Evolutionary conservation across 2,329 filamentous ascomycete genomes (phyloP).

Genomic region (Dothidotthia symphoricarpi): DNA sequence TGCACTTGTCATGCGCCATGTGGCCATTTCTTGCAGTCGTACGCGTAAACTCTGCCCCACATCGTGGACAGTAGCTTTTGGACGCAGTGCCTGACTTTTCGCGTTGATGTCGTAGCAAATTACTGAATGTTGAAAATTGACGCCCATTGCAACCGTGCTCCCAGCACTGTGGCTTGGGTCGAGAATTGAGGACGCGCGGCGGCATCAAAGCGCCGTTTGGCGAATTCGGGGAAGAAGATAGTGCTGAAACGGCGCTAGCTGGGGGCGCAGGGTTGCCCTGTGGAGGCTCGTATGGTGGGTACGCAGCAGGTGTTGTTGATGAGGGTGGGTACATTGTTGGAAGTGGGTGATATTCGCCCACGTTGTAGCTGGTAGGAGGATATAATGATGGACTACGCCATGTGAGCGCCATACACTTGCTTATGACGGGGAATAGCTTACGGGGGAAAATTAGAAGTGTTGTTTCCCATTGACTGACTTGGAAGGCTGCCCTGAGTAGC

Average conservation of each 20-base stretch:
- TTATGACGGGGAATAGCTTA: constrained; percentile 13
- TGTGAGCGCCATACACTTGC: constrained; percentile 7
- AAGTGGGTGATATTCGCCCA: constrained; percentile 35
- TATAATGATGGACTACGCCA: constrained; percentile 31
- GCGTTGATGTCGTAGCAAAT: constrained; percentile 84
- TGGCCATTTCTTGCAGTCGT: constrained; percentile 89
- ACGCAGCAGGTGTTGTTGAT: constrained; percentile 31
- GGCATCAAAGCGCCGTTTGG: constrained; percentile 32
- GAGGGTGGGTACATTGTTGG: constrained; percentile 41
- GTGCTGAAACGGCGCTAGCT: constrained; percentile 19
- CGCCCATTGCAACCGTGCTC: constrained; percentile 95
- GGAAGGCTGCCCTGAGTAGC: constrained; percentile 32
- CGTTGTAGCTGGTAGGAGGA: constrained; percentile 35
- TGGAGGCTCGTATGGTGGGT: constrained; percentile 33
- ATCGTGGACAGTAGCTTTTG: constrained; percentile 87
- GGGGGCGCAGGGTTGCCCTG: constrained; percentile 22
- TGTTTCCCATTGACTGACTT: constrained; percentile 28
- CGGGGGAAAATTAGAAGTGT: constrained; percentile 35
- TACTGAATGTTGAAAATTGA: constrained; percentile 95
- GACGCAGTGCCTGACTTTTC: constrained; percentile 90
- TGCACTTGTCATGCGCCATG: constrained; percentile 85
- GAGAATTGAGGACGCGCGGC: constrained; percentile 66
- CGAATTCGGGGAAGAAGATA: constrained; percentile 28
- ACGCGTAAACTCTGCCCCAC: constrained; percentile 88
- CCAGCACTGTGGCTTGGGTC: constrained; percentile 95